Base-by-base conservation (phyloP, 805 yeast genomes). In the Cyberlindnera euphorbiiphila region DNA sequence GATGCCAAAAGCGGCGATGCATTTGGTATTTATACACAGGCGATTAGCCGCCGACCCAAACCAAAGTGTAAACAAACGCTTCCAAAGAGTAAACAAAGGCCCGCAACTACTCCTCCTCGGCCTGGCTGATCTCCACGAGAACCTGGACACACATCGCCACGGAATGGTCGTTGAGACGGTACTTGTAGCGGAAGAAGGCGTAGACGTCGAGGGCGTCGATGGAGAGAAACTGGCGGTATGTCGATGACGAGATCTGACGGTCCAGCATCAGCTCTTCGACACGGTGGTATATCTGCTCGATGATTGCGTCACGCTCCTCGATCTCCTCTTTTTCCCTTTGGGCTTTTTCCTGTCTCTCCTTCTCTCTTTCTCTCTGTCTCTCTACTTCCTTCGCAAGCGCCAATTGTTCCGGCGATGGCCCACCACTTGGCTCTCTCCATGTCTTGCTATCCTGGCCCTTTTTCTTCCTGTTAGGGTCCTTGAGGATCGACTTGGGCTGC, bases 101-200 rank as follows among this genome's bases (percentile, higher is more conserved):
- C 14, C 31, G 18, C 9, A 10, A n/a, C 23, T 18, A 19, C 17
- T 14, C 32, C n/a, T 29, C 38, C 14, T 36, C 43, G 8, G 36
- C 36, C 36, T 32, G 37, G 10, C 41, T 32, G 24, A 41, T 41
- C 33, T 41, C 37, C 15, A 37, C 41, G 5, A 41, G 36, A 17
- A 41, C 45, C 28, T 41, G 41, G 8, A 41, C 45, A 34, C 41
- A 41, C 33, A 41, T 30, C 4, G 39, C 36, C 22, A 41, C 45
- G 1, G 45, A 36, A 16, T n/a, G 20, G 14, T 41, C 41, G 19
- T 33, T 37, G 18, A 41, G 34, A 8, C 32, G 31, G 34, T 41
- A 41, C 25, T 36, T 41, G 39, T 36, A 41, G 11, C 45, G 41
- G 36, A 41, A 34, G 31, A 41, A 37, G 16, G 39, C 30, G 24